phyloP scores from a whole-genome alignment of 345 rosid genomes.

The Conringia planisiliqua region DNA sequence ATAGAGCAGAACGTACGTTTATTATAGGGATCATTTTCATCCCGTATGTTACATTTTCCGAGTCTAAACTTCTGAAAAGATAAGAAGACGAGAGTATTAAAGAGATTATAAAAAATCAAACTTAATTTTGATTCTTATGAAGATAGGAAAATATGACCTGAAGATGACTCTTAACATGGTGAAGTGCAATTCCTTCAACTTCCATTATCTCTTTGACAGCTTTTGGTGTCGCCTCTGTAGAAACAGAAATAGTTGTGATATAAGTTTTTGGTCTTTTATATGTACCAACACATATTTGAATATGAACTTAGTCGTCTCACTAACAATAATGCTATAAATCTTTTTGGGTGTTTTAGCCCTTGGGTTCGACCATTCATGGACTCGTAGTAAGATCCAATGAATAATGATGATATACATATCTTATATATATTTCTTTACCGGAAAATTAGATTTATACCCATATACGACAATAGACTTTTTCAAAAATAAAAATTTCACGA shows the following conservation, averaged over 20 bases:
- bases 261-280: background rate
- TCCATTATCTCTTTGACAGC: conserved; percentile 20
- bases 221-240: conserved; percentile 28
- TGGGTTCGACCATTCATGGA: background rate
- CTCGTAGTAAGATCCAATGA: background rate
- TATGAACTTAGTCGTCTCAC: background rate
- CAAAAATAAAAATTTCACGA: background rate
- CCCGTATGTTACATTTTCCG: conserved; percentile 22
- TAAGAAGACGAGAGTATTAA: background rate
- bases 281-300: background rate
- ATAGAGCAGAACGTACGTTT: conserved; percentile 14
- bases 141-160: conserved; percentile 4
- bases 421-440: background rate
- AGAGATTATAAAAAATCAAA: background rate
- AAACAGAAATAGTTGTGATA: background rate
- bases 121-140: background rate
- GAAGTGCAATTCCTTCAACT: conserved; percentile 31
- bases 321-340: background rate
- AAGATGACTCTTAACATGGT: conserved; percentile 35
- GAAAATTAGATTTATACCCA: background rate
- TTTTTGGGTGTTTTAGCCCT: background rate
- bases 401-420: background rate
- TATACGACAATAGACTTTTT: background rate
- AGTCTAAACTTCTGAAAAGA: conserved; percentile 30
- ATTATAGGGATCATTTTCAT: background rate